Conservation (phyloP, 169 alveolate genomes). For the Plasmodium yoelii region DNA sequence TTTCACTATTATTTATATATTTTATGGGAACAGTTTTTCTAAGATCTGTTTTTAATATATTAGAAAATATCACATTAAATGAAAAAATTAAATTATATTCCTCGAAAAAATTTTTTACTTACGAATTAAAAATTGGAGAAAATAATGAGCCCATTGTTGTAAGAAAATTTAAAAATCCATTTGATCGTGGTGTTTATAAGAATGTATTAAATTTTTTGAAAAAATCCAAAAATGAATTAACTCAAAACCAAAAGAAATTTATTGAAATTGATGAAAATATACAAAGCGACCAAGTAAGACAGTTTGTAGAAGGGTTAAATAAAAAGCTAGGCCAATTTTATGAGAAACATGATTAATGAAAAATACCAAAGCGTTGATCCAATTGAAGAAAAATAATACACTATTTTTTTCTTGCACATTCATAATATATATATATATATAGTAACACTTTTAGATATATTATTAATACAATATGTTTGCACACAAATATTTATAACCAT, state of each 20-base stretch:
- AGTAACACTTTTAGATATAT: no score
- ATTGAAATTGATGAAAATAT: constrained; percentile 24
- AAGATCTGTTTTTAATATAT: constrained; percentile 34
- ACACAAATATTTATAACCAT: no score
- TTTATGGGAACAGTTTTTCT: constrained; percentile 53
- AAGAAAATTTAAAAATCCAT: constrained; percentile 55
- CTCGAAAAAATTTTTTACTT: constrained; percentile 33
- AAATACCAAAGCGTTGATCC: no score
- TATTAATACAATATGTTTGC: no score
- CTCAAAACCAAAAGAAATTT: constrained; percentile 6
- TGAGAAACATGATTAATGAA: background rate
- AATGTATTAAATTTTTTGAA: constrained; percentile 41
- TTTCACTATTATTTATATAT: constrained; percentile 8
- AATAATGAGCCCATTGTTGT: constrained; percentile 54
- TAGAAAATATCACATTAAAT: constrained; percentile 70
- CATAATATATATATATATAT: no score
- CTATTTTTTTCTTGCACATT: no score
- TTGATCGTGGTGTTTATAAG: constrained; percentile 29
- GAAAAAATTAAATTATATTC: constrained; percentile 56
- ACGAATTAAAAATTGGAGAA: constrained; percentile 38
- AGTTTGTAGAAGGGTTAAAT: constrained; percentile 53
- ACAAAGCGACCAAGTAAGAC: constrained; percentile 9
- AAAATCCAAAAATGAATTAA: constrained; percentile 29
- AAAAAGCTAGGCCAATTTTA: constrained; percentile 2
- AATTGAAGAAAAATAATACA: no score